Percentiles rank a stretch among this genome's conserved stretches.
phyloP scores from a whole-genome alignment of 2,329 filamentous ascomycete species.

The Magnaporthiopsis rhizophila region DNA sequence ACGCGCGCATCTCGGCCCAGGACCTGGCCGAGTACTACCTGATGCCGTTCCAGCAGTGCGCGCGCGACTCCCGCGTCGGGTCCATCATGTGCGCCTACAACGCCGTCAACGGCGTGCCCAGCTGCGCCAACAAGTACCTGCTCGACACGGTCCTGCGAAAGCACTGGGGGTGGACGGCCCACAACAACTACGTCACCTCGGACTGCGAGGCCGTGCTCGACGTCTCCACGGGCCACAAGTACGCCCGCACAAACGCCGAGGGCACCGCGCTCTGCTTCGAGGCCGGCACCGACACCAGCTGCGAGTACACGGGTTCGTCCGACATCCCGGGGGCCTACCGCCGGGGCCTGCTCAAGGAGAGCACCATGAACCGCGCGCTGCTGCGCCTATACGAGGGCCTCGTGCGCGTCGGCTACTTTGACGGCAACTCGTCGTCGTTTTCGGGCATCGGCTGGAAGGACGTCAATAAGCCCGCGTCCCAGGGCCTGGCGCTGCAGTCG shows the following conservation, averaged over 20 bases:
- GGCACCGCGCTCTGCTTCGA: not conserved
- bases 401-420: conserved; percentile 50
- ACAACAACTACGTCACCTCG: conserved; percentile 54
- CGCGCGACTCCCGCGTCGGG: conserved; percentile 44
- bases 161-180: conserved; percentile 55
- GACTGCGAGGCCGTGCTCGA: conserved; percentile 55
- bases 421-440: conserved; percentile 36
- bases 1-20: conserved; percentile 39
- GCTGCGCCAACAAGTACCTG: conserved; percentile 55
- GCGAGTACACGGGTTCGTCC: conserved; percentile 19
- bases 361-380: conserved; percentile 39
- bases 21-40: conserved; percentile 63
- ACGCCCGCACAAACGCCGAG: conserved; percentile 14
- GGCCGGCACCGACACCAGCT: conserved; percentile 20
- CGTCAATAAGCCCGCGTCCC: conserved; percentile 45
- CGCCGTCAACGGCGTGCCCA: conserved; percentile 52
- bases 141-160: conserved; percentile 55
- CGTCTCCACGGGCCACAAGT: not conserved
- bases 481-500: conserved; percentile 47
- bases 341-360: conserved; percentile 32
- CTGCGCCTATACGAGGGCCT: conserved; percentile 46
- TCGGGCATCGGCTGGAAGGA: conserved; percentile 44
- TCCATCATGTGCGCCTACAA: conserved; percentile 60
- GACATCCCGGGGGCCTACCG: conserved; percentile 17
- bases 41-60: conserved; percentile 57